Conservation (phyloP, 2,329 filamentous ascomycete genomes). For the Alternaria consortialis region DNA sequence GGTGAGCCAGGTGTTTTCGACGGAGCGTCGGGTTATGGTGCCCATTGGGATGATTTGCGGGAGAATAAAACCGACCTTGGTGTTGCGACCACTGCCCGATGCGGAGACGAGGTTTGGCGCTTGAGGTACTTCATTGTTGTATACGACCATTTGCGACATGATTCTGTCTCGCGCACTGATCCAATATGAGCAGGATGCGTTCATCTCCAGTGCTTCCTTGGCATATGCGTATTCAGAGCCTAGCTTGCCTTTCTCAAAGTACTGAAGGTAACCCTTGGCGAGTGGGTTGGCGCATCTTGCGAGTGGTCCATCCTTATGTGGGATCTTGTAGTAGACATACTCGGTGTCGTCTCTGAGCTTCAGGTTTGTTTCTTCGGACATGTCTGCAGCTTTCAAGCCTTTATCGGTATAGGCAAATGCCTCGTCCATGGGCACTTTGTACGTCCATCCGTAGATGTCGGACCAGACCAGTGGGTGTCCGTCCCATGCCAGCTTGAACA, state of each 20-base stretch:
- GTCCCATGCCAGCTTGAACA: constrained; percentile 88
- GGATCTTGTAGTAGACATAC: constrained; percentile 86
- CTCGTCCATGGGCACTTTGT: constrained; percentile 73
- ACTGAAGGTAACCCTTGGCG: constrained; percentile 87
- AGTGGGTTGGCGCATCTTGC: constrained; percentile 87
- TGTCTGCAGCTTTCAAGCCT: constrained; percentile 77
- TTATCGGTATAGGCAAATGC: constrained; percentile 72
- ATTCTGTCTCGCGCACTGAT: constrained; percentile 95
- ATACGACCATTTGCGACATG: constrained; percentile 93
- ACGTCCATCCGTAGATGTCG: constrained; percentile 91
- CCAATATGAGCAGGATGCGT: constrained; percentile 98
- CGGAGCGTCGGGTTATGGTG: constrained; percentile 90
- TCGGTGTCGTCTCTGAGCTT: constrained; percentile 71
- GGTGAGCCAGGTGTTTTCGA: constrained; percentile 98
- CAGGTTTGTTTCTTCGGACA: constrained; percentile 75
- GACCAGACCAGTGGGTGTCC: constrained; percentile 92
- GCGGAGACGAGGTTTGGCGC: constrained; percentile 34
- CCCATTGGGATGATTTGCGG: constrained; percentile 98
- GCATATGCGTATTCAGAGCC: constrained; percentile 90
- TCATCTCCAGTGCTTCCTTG: constrained; percentile 97
- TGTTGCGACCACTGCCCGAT: constrained; percentile 28
- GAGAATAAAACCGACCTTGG: constrained; percentile 79
- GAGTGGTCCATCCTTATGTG: constrained; percentile 91
- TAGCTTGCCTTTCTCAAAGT: constrained; percentile 88
- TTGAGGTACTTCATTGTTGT: constrained; percentile 67